Conservation (phyloP, 2,329 filamentous ascomycete genomes). For the Exophiala lecanii-corni region DNA sequence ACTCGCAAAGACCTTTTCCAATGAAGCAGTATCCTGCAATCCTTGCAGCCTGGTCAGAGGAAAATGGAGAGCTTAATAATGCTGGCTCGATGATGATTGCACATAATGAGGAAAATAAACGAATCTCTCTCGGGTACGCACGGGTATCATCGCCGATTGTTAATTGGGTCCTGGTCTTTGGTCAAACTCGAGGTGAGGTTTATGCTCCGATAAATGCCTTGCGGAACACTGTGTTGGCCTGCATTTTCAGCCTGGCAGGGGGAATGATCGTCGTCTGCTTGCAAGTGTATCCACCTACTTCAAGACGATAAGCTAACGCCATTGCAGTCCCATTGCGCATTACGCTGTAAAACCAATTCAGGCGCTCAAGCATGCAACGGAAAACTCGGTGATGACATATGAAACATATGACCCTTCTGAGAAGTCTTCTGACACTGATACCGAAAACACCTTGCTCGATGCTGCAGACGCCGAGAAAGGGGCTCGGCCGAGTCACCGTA, state of each 20-base stretch:
- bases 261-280: slow-evolving; percentile 54
- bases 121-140: slow-evolving; percentile 73
- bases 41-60: slow-evolving; percentile 52
- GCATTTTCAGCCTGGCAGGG: slow-evolving; percentile 78
- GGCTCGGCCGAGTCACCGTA: slow-evolving; percentile 1
- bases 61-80: slow-evolving; percentile 53
- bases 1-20: slow-evolving; percentile 50
- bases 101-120: slow-evolving; percentile 63
- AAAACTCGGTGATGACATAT: slow-evolving; percentile 48
- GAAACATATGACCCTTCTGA: slow-evolving; percentile 50
- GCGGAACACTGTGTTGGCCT: slow-evolving; percentile 74
- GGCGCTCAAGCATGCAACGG: slow-evolving; percentile 67
- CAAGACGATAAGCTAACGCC: too few species aligned
- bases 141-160: slow-evolving; percentile 63
- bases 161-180: slow-evolving; percentile 77
- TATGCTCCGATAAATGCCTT: slow-evolving; percentile 68
- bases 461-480: slow-evolving; percentile 31
- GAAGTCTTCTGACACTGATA: slow-evolving; percentile 10
- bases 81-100: slow-evolving; percentile 62
- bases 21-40: slow-evolving; percentile 60
- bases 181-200: slow-evolving; percentile 68
- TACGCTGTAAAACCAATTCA: slow-evolving; percentile 74
- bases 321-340: slow-evolving; percentile 64
- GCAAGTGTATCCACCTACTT: too few species aligned
- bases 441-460: slow-evolving; percentile 19